Conservation (phyloP, 495 filamentous ascomycete genomes). For the Penicillium turbatum region DNA sequence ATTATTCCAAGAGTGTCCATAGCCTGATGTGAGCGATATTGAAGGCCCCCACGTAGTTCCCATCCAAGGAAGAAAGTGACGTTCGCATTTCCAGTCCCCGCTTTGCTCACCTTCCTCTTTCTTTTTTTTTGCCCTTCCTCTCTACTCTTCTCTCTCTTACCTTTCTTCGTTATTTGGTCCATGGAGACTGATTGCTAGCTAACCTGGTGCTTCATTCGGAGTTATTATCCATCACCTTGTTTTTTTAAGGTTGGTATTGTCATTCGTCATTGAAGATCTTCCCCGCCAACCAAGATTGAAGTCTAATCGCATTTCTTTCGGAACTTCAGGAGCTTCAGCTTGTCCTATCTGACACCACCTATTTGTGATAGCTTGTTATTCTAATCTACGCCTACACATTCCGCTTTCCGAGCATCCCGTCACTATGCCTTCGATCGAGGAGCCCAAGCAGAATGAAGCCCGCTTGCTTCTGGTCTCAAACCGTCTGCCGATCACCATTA, state of each 20-base stretch:
- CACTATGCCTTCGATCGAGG: conserved; percentile 36
- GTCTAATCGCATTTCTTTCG: conserved; percentile 8
- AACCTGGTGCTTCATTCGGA: neutral
- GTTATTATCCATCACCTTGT: neutral
- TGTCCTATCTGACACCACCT: neutral
- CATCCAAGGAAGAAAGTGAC: conserved; percentile 1
- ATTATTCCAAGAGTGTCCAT: neutral
- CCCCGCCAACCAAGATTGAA: conserved; percentile 7
- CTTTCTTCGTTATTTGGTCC: neutral
- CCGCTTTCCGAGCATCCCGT: neutral
- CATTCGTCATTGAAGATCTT: conserved; percentile 8
- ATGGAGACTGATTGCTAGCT: neutral
- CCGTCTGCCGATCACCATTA: conserved; percentile 91
- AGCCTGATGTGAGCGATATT: conserved; percentile 1
- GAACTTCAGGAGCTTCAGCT: neutral
- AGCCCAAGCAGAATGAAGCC: conserved; percentile 31
- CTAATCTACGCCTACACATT: neutral
- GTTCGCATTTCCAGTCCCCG: neutral
- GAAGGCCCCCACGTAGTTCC: neutral
- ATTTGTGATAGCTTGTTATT: neutral
- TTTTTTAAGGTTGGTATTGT: neutral
- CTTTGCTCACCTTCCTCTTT: neutral
- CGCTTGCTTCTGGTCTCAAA: conserved; percentile 85
- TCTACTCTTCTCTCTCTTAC: neutral
- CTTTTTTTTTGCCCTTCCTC: neutral